phyloP scores from a whole-genome alignment of 2,329 filamentous ascomycete species.

The Claviceps sp. region DNA sequence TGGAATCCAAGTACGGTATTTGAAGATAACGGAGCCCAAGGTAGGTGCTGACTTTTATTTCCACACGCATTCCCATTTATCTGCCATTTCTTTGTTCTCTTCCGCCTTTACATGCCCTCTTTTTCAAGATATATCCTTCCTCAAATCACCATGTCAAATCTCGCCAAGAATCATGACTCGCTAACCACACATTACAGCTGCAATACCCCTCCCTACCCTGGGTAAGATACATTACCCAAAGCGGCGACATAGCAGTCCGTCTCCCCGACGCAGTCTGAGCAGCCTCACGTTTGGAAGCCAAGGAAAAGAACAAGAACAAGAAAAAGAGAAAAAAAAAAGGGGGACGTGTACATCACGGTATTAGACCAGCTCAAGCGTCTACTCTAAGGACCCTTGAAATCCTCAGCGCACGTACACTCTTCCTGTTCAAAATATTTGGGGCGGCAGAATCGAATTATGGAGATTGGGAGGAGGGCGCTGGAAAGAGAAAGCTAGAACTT shows the following conservation, averaged over 20 bases:
- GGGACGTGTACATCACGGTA: neutral
- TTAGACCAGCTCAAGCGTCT: neutral
- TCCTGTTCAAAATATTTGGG: neutral
- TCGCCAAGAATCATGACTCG: neutral
- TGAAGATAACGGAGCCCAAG: conserved; percentile 99
- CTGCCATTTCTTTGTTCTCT: neutral
- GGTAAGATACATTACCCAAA: conserved; percentile 98
- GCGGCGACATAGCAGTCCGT: conserved; percentile 87
- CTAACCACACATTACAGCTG: conserved; percentile 38
- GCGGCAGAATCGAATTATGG: neutral
- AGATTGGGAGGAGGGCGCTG: too few relatives aligned
- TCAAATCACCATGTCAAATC: too few relatives aligned
- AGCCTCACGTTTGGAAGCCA: neutral
- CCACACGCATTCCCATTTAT: neutral
- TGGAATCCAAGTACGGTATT: conserved; percentile 93
- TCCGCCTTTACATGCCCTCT: too few relatives aligned
- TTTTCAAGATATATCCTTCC: too few relatives aligned
- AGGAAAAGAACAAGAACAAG: neutral
- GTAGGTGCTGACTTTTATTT: conserved; percentile 34
- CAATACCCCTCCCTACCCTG: conserved; percentile 97
- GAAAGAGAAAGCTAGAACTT: neutral
- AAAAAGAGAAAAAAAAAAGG: neutral
- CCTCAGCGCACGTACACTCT: neutral
- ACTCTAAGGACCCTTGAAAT: neutral
- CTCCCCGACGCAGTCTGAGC: conserved; percentile 70